These are phyloP conservation scores for Paramecium sexaurelia DNA, from an alignment of 73 alveolate species.

Conservation along the genomic window DNA sequence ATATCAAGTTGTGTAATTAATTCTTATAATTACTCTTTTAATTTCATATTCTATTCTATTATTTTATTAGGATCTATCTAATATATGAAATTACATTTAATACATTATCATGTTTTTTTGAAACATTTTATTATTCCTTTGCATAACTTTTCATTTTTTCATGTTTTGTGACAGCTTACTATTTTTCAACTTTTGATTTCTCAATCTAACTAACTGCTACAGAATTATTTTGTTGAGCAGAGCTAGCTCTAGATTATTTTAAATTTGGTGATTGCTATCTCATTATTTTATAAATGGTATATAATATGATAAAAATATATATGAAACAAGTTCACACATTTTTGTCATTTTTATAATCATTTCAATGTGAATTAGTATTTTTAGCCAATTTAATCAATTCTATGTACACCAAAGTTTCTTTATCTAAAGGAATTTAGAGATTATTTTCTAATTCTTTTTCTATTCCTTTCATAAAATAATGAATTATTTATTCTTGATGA, in stretches of 20 bases:
- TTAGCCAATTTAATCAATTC: conserved; percentile 28
- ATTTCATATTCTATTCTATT: conserved; percentile 1
- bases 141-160: conserved; percentile 37
- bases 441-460: not conserved
- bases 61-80: conserved; percentile 22
- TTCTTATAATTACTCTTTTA: not conserved
- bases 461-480: not conserved
- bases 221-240: conserved; percentile 13
- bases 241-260: not conserved
- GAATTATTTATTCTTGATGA: not conserved
- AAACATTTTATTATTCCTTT: conserved; percentile 3
- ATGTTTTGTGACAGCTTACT: not conserved
- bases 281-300: not conserved
- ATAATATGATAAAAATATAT: not conserved
- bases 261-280: conserved; percentile 10
- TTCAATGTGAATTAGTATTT: not conserved
- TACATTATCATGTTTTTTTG: conserved; percentile 35
- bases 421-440: not conserved
- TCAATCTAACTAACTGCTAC: conserved; percentile 8
- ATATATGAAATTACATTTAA: not conserved
- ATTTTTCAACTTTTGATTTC: not conserved
- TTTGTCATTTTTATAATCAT: not conserved
- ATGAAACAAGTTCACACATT: not conserved
- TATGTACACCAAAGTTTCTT: not conserved
- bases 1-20: conserved; percentile 28